A percentile compares a stretch with the other conserved stretches of the same genome.
These are phyloP conservation scores for Samsoniella hepiali DNA, from an alignment of 2,329 filamentous ascomycete genomes.

Conservation along the genomic window DNA sequence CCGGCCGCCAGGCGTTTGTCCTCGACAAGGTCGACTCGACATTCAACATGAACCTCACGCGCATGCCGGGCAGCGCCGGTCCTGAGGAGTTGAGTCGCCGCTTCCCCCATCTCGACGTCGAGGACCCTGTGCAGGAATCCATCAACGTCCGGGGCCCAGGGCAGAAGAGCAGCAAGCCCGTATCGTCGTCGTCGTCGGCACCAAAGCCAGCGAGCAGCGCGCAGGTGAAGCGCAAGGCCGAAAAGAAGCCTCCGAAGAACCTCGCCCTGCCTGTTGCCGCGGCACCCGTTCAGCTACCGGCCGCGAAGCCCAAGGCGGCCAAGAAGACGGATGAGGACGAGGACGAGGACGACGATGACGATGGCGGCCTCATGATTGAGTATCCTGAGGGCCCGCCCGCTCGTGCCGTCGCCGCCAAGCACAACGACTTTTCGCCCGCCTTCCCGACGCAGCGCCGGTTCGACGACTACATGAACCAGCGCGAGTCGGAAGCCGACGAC, in stretches of 20 bases:
- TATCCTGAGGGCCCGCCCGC: conserved; percentile 51
- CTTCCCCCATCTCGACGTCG: conserved; percentile 60
- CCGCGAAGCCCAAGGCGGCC: conserved; percentile 27
- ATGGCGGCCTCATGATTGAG: conserved; percentile 56
- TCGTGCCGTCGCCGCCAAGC: conserved; percentile 24
- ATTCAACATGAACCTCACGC: conserved; percentile 82
- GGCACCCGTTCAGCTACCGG: neutral
- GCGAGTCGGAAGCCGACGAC: conserved; percentile 45
- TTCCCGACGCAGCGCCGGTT: conserved; percentile 49
- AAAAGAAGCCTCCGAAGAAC: conserved; percentile 31
- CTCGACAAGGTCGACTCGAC: conserved; percentile 78
- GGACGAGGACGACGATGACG: conserved; percentile 55
- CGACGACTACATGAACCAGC: conserved; percentile 50
- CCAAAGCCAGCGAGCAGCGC: conserved; percentile 24
- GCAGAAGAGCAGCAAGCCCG: neutral
- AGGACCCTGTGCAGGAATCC: conserved; percentile 26
- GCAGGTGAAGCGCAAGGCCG: conserved; percentile 21
- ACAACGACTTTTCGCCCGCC: conserved; percentile 47
- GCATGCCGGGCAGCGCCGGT: conserved; percentile 63
- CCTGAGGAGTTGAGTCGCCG: conserved; percentile 60
- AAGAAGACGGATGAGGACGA: conserved; percentile 45
- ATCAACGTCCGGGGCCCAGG: conserved; percentile 7
- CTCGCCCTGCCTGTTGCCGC: conserved; percentile 32
- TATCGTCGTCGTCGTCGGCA: neutral
- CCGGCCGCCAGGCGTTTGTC: conserved; percentile 69